Evolutionary conservation across 2,329 filamentous ascomycete species (phyloP), one percentile per base, ranked within the genome.

Genomic region (Diplodia corticola): DNA sequence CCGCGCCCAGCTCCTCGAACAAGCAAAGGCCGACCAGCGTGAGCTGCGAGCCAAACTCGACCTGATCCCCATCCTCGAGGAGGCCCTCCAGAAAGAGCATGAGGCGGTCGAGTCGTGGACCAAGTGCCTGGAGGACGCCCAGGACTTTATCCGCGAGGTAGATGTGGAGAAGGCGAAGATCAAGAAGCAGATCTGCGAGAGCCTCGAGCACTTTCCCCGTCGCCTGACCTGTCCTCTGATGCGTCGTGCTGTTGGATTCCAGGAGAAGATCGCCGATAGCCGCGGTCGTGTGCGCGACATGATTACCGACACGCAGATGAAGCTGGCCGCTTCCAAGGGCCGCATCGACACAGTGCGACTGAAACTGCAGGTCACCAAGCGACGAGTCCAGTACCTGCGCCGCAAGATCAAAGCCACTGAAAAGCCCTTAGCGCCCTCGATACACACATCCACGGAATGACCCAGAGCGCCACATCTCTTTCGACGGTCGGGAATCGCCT

Each of bases 131-230:
- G 37, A 48, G 24, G 63, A 64, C 37, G 50, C 63, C 49, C 48
- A 55, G 49, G 63, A 64, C 50, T 64, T 64, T 28, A 64, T 64
- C 35, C 49, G 49, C 63, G 63, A 64, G 17, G 37, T 64, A 37
- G 63, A 64, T 26, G 37, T 33, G 12, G 63, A 64, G 49, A 64
- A 64, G 40, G 49, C 50, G 3, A 55, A 54, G 26, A 64, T 64
- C 50, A 64, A 64, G 63, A 64, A 64, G 50, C 63, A 64, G 26
- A 55, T 64, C 24, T 64, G 63, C 50, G 50, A 64, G 37, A 64
- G 63, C 20, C 49, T 64, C 13, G 63, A 54, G n/a, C 5, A 48
- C 13, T 64, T 55, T n/a, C 63, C 63, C 9, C 50, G 63, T 2
- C 63, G 37, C 28, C 50, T 64, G 15, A n/a, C 40, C 9, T 64